Base-by-base conservation (phyloP, 306 rosid genomes). In the Trichosanthes cucumerina region DNA sequence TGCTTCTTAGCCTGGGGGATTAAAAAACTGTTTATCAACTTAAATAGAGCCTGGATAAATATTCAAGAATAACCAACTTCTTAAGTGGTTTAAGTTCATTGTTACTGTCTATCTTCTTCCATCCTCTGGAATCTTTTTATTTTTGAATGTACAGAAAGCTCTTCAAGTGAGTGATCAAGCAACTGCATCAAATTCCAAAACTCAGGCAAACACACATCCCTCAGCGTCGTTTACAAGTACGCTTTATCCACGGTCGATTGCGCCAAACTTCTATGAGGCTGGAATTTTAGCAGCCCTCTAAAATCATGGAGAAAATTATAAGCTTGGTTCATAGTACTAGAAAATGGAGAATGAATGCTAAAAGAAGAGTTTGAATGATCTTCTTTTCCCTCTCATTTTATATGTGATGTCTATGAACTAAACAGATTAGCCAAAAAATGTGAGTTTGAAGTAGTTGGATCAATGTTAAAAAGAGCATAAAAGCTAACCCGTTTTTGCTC, bases 251-350 rank as follows among this genome's bases (percentile, higher is more conserved):
- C 8, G 8, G 49, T 66, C 15, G 31, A 66, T 66, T 11, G 12
- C 4, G 24, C 41, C 41, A 2, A 41, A 41, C 62, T 74, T 74
- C 24, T 74, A 74, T 18, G 69, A 60, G 24, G 79, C 57, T 43
- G 80, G 44, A 81, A 76, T 56, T 59, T 92, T 84, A 33, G 92
- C 82, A 79, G 89, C 90, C 84, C 87, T 91, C 97, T 89, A 87
- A 34, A 68, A 21, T 68, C 46, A 68, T 68, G 43, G 73, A 59
- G 15, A 66, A 19, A 36, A 66, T 3, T 66, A 66, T 9, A 66
- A 18, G 49, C 49, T 38, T 66, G 23, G 18, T 4, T 9, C 28
- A n/a, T 19, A 36, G 47, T 68, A n/a, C 14, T 39, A 39, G 18
- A 81, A 82, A 83, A 78, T 60, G 69, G 56, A 15, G 47, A 65